phyloP scores from a whole-genome alignment of 23 red algal species.

The Gracilaria caudata region DNA sequence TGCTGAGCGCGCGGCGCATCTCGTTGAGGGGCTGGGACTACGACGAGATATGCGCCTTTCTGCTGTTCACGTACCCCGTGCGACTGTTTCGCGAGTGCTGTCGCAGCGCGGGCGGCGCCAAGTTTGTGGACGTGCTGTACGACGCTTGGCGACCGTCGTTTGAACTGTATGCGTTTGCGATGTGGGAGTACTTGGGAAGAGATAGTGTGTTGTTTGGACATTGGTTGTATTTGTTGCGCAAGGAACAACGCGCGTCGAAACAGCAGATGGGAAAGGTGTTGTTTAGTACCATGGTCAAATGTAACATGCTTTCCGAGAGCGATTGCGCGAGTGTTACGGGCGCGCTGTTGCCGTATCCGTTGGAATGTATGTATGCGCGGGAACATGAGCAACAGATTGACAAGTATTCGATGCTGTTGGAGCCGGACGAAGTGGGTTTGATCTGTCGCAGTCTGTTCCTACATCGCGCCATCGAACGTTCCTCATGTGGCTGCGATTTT shows the following conservation, averaged over 20 bases:
- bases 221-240: constrained; percentile 24
- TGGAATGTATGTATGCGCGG: constrained; percentile 31
- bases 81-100: not conserved
- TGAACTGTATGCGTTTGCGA: constrained; percentile 13
- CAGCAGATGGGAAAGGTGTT: constrained; percentile 29
- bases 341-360: constrained; percentile 6
- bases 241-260: not conserved
- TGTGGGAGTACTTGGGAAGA: constrained; percentile 20
- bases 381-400: constrained; percentile 30
- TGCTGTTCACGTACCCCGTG: not conserved
- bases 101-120: not conserved
- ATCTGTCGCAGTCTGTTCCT: constrained; percentile 46
- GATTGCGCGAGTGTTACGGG: constrained; percentile 22
- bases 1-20: not conserved
- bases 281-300: constrained; percentile 16
- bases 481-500: constrained; percentile 22
- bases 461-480: constrained; percentile 20
- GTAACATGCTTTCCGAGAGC: not conserved
- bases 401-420: constrained; percentile 9
- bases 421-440: constrained; percentile 28
- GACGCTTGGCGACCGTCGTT: constrained; percentile 30
- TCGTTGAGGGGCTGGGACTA: constrained; percentile 5
- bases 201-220: constrained; percentile 36
- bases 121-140: constrained; percentile 24
- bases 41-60: constrained; percentile 2